Base-by-base conservation (phyloP, 2,329 filamentous ascomycete species). In the Pestalotiopsis sp. region DNA sequence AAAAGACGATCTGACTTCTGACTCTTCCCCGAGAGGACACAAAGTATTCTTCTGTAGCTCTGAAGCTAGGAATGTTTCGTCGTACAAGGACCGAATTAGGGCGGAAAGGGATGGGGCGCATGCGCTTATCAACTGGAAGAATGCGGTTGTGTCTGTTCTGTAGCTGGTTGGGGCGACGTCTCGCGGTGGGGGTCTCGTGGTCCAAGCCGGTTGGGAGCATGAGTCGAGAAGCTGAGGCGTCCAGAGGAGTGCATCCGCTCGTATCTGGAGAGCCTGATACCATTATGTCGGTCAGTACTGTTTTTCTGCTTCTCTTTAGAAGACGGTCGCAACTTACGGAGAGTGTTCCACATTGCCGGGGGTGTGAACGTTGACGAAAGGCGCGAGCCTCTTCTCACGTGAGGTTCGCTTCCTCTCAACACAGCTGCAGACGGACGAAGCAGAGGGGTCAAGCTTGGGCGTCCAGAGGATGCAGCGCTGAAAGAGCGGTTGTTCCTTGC, bases 1-100 rank as follows among this genome's bases (percentile, higher is more conserved):
- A 71, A 70, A 85, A 86, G 64, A 82, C 80, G 0, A 68, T 66
- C 3, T 71, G 73, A 20, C 81, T 80, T 13, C 76, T 76, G 17
- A 44, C 11, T 24, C 64, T 39, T 22, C 35, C 17, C 55, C 55
- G 24, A 56, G 38, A 26, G 20, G 63, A 66, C 20, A 66, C 39
- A 38, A 22, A 66, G 52, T 66, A n/a, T n/a, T 58, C 55, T 40
- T 59, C 10, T 22, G 44, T 59, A 6, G 30, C 62, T 13, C 68
- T 52, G 3, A 71, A 40, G 13, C 57, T 62, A 35, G 68, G 65
- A 14, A 30, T 44, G 30, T 62, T 56, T 39, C 30, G 35, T 20
- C 48, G 26, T 13, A 38, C 35, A 20, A 55, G 13, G 20, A 14
- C 20, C 14, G 58, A n/a, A 38, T 66, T 20, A 11, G 20, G 24